Evolutionary conservation across 2,329 filamentous ascomycete species (phyloP).

Genomic region (Phoma herbarum): DNA sequence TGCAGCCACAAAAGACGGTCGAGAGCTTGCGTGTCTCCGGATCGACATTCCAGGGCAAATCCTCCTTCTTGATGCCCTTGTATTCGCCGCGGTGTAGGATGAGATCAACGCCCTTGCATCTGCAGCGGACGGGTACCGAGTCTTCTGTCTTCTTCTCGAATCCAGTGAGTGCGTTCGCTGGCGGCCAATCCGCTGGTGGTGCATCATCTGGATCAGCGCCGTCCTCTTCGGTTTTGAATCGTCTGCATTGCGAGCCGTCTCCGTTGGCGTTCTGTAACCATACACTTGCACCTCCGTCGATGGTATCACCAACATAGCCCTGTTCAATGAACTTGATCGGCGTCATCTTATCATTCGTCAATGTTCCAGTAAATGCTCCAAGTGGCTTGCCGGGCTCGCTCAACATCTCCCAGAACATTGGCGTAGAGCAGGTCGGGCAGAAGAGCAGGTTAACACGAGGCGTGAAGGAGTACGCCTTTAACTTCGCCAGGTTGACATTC

Average conservation of each 20-base stretch:
- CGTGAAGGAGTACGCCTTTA: conserved; percentile 54
- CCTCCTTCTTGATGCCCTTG: conserved; percentile 29
- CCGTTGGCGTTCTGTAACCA: conserved; percentile 56
- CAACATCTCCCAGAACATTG: conserved; percentile 54
- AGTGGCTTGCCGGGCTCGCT: conserved; percentile 31
- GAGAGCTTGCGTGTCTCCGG: conserved; percentile 54
- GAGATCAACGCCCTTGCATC: conserved; percentile 59
- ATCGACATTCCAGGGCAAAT: conserved; percentile 57
- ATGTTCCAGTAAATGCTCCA: conserved; percentile 52
- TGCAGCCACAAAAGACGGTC: conserved; percentile 56
- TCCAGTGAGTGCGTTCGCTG: conserved; percentile 10
- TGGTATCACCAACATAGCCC: conserved; percentile 60
- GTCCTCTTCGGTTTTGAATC: conserved; percentile 30
- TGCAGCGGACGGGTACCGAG: conserved; percentile 55
- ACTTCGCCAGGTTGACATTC: conserved; percentile 39
- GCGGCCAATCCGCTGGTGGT: conserved; percentile 48
- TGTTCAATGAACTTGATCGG: conserved; percentile 49
- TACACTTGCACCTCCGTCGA: conserved; percentile 61
- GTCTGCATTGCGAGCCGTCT: conserved; percentile 39
- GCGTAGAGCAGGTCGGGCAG: conserved; percentile 56
- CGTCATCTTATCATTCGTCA: conserved; percentile 43
- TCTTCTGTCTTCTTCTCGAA: conserved; percentile 28
- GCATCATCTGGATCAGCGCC: conserved; percentile 15
- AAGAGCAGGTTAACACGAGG: conserved; percentile 49
- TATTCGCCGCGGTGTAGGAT: conserved; percentile 50